A percentile compares a stretch with the other conserved stretches of the same genome.
Evolutionary conservation across 2,329 filamentous ascomycete genomes (phyloP).

Genomic region (Scytalidium sp.): DNA sequence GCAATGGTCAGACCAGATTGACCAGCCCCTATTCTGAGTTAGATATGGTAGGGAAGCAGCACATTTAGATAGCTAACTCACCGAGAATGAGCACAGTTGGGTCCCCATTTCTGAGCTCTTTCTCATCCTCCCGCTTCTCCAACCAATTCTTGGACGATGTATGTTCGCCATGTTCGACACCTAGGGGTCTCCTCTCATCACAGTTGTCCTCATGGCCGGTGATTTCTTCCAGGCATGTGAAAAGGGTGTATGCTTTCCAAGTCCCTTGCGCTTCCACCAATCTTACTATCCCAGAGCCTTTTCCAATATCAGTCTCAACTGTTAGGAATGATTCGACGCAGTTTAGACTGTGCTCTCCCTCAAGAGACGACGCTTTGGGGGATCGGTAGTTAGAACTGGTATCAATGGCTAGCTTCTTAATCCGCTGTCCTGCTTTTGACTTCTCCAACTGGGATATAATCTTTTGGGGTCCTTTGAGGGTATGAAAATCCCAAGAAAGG

Average conservation of each 20-base stretch:
- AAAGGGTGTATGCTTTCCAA: conserved; percentile 64
- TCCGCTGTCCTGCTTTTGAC: conserved; percentile 17
- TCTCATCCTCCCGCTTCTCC: conserved; percentile 43
- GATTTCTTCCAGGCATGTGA: conserved; percentile 53
- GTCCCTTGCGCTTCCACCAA: conserved; percentile 37
- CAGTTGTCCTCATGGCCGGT: conserved; percentile 47
- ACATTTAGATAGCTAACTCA: not conserved
- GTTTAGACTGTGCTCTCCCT: conserved; percentile 29
- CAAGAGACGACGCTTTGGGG: conserved; percentile 8
- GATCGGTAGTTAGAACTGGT: conserved; percentile 8
- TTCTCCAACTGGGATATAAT: conserved; percentile 29
- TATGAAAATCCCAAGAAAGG: conserved; percentile 37
- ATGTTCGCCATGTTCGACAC: conserved; percentile 46
- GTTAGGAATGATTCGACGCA: conserved; percentile 55
- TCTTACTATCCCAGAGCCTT: conserved; percentile 52
- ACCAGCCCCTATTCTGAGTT: conserved; percentile 45
- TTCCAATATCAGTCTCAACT: conserved; percentile 49
- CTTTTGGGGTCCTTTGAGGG: conserved; percentile 29
- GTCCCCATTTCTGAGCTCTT: conserved; percentile 42
- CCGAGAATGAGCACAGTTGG: conserved; percentile 60
- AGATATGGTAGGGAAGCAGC: not conserved
- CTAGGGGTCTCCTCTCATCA: conserved; percentile 35
- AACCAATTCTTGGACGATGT: conserved; percentile 48
- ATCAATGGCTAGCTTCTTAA: conserved; percentile 36
- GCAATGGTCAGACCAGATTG: conserved; percentile 57